Base-by-base conservation (phyloP, 371 early-diverging fungal genomes). In the Actinomucor elegans region DNA sequence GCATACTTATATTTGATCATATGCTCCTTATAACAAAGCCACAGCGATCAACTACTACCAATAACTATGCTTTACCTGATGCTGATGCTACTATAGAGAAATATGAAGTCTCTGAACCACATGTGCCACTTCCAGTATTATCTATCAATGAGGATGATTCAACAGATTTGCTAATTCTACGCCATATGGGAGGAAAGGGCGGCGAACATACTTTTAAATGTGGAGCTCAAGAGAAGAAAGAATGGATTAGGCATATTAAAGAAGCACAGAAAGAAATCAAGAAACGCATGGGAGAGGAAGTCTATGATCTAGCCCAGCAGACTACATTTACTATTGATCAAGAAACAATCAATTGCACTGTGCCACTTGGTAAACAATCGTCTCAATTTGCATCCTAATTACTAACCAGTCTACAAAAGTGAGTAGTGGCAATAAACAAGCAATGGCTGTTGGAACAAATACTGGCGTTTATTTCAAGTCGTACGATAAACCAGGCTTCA, bases 1-100 rank as follows among this genome's bases (percentile, higher is more conserved):
- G 75, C 1, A 79, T 91, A 14, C 88, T 91, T 63, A 61, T 94
- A 29, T 88, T 94, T 48, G 95, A 94, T 59, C 92, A 94, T 70
- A 67, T 81, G 42, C 64, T 94, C 7, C 56, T 94, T 7, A 66
- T 94, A 71, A 82, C 91, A 35, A 88, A 87, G 56, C 67, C 68
- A 59, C 18, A 64, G 63, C 23, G 78, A 68, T 64, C 74, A 69
- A 50, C 29, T 12, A 26, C 34, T 11, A 15, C 26, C 12, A n/a
- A n/a, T n/a, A n/a, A n/a, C n/a, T n/a, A n/a, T n/a, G n/a, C n/a
- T n/a, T n/a, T n/a, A n/a, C n/a, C n/a, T n/a, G n/a, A n/a, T n/a
- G n/a, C n/a, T n/a, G 34, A 49, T 49, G 48, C 65, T 11, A 67
- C 69, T 38, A 70, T 71, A 26, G 68, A 64, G 12, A 62, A 66